Conservation (phyloP, 164 flowering plant genomes). For the Cinnamomum micranthum region DNA sequence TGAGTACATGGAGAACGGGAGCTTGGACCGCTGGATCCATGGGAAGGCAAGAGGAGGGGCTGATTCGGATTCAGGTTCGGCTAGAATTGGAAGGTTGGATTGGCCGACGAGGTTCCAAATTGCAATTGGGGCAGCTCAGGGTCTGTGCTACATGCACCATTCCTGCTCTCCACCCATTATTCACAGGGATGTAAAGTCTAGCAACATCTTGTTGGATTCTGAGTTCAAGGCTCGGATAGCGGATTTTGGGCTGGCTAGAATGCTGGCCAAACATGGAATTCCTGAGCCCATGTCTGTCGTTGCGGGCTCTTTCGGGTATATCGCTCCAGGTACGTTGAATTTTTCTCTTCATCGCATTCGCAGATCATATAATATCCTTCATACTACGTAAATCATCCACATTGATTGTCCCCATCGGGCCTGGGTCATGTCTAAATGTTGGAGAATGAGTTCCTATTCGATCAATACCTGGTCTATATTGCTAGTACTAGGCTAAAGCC, state of each 20-base stretch:
- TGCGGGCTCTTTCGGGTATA: slow-evolving; percentile 84
- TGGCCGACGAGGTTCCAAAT: slow-evolving; percentile 74
- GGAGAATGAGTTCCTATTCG: too few relatives aligned
- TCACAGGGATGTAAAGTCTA: slow-evolving; percentile 84
- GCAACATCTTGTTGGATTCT: slow-evolving; percentile 76
- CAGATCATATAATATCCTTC: too few relatives aligned
- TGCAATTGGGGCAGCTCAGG: slow-evolving; percentile 85
- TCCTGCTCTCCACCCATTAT: slow-evolving; percentile 67
- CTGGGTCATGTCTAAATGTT: too few relatives aligned
- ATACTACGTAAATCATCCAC: too few relatives aligned
- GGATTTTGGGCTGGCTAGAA: slow-evolving; percentile 84
- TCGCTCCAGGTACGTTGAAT: slow-evolving; percentile 66
- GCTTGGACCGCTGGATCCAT: slow-evolving; percentile 77
- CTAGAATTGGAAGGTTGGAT: slow-evolving; percentile 28
- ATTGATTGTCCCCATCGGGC: too few relatives aligned
- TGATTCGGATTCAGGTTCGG: slow-evolving; percentile 6
- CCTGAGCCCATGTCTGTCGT: slow-evolving; percentile 58
- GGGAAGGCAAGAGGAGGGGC: slow-evolving; percentile 27
- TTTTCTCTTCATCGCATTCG: background rate
- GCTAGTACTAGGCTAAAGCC: too few relatives aligned
- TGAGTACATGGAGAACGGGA: slow-evolving; percentile 77
- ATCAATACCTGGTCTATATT: too few relatives aligned
- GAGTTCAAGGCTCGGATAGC: slow-evolving; percentile 69
- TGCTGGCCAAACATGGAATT: slow-evolving; percentile 45
- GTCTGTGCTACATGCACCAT: slow-evolving; percentile 85